A percentile compares a stretch with the other conserved stretches of the same genome.
phyloP scores from a whole-genome alignment of 208 protist species.

The Strigomonas galati region DNA sequence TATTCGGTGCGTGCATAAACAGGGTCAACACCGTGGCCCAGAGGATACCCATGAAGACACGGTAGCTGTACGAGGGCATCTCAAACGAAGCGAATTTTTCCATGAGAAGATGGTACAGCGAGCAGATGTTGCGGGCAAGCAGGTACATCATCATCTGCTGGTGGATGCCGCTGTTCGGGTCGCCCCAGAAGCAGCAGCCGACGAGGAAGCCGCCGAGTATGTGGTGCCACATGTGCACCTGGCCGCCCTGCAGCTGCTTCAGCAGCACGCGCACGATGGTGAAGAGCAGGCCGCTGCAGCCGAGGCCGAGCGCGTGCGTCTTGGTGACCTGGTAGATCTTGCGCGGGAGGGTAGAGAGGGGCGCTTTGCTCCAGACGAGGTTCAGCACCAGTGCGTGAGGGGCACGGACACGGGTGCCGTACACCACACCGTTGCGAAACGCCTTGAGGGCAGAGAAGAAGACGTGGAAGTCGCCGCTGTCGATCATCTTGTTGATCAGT shows the following conservation, averaged over 20 bases:
- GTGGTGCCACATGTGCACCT: constrained; percentile 52
- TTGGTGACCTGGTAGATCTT: constrained; percentile 66
- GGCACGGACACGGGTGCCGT: constrained; percentile 79
- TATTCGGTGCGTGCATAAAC: constrained; percentile 61
- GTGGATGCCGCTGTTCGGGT: constrained; percentile 57
- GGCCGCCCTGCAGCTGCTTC: constrained; percentile 25
- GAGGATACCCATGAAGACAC: constrained; percentile 60
- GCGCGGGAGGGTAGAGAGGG: constrained; percentile 45
- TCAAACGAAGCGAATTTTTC: constrained; percentile 20
- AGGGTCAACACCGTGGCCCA: constrained; percentile 76
- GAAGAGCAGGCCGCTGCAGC: constrained; percentile 52
- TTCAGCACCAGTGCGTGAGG: constrained; percentile 87
- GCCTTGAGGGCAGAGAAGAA: constrained; percentile 74
- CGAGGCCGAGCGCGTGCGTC: constrained; percentile 70
- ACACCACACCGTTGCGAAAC: constrained; percentile 86
- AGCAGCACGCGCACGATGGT: constrained; percentile 56
- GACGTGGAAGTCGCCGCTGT: constrained; percentile 49
- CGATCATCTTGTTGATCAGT: constrained; percentile 63
- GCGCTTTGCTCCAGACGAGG: constrained; percentile 76
- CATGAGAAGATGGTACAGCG: constrained; percentile 46
- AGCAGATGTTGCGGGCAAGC: constrained; percentile 66
- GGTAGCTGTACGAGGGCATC: constrained; percentile 35
- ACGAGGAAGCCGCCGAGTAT: constrained; percentile 76
- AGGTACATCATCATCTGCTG: constrained; percentile 93
- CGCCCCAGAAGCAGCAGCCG: constrained; percentile 69